Evolutionary conservation across 345 rosid species (phyloP), one percentile per base, ranked within the genome.

Genomic region (Citrus cavaleriei): DNA sequence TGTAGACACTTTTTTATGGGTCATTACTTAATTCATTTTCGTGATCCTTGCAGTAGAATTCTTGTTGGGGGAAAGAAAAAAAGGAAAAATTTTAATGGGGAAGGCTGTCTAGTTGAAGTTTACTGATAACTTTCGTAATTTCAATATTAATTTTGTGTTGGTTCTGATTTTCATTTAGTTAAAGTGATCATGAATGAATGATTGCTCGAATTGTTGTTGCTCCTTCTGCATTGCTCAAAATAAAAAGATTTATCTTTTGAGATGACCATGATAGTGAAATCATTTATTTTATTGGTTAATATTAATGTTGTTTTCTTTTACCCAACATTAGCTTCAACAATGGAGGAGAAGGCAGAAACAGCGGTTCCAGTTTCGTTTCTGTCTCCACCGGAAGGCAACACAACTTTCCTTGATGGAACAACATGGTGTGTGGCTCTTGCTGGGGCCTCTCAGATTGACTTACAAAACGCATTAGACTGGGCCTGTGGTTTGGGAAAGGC

Each of bases 401-500:
- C 97, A 30, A 93, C 95, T 4, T 95, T 92, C 82, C 77, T 93
- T 5, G 95, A 88, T 0, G 97, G 95, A 57, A 88, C 90, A 6
- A 88, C 92, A 60, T 95, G 98, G 98, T 95, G 98, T 64, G 93
- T 93, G 72, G 97, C 98, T 40, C 85, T 76, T 24, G 63, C 91
- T 2, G 95, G 94, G 55, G 97, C 86, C 2, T 78, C 97, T 21
- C 96, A 91, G 67, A 79, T 78, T 58, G 98, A 92, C 82, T 80
- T 94, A 74, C 98, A 94, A 77, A 90, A 87, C 57, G 99, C 99
- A 27, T 81, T 96, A 58, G 98, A 96, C 74, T 96, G 99, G 99
- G 96, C 98, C 5, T 95, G 98, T 78, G 98, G 99, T 12, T 68
- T 89, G 49, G 99, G 99, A 19, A 88, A 81, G 95, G 85, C 93